Conservation (phyloP, 2,329 filamentous ascomycete genomes). For the Talaromyces sp. region DNA sequence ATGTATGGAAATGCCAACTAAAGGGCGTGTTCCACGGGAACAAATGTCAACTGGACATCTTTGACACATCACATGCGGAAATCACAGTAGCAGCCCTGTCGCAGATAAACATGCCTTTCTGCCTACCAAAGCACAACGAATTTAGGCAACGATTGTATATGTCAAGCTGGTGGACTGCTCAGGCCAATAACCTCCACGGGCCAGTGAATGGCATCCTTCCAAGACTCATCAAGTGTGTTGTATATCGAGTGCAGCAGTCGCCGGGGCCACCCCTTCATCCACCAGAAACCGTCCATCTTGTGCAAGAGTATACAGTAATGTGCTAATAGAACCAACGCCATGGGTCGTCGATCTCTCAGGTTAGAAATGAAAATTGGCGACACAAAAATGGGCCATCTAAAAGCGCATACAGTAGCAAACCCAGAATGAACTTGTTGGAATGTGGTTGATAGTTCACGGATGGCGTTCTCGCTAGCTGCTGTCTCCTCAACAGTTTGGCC, state of each 20-base stretch:
- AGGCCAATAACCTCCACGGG: conserved; percentile 19
- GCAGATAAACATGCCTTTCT: background rate
- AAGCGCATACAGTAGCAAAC: conserved; percentile 37
- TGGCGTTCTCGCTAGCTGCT: conserved; percentile 18
- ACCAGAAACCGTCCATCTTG: conserved; percentile 59
- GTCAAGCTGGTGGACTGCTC: background rate
- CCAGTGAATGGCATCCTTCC: conserved; percentile 19
- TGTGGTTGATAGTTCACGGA: conserved; percentile 15
- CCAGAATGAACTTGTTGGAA: conserved; percentile 17
- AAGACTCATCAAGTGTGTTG: conserved; percentile 14
- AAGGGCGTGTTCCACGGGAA: background rate
- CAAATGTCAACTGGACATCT: background rate
- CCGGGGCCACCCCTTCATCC: conserved; percentile 61
- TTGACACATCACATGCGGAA: background rate
- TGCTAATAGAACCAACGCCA: conserved; percentile 59
- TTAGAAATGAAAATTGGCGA: conserved; percentile 60
- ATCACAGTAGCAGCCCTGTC: background rate
- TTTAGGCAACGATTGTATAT: background rate
- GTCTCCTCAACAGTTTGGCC: conserved; percentile 16
- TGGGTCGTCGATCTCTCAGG: conserved; percentile 54
- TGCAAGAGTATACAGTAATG: conserved; percentile 63
- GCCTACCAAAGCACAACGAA: background rate
- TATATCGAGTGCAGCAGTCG: conserved; percentile 61
- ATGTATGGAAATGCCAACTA: background rate
- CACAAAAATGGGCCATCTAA: conserved; percentile 57